Evolutionary conservation across 2,329 filamentous ascomycete genomes (phyloP), one percentile per base, ranked within the genome.

Genomic region (Fusarium chlamydosporum): DNA sequence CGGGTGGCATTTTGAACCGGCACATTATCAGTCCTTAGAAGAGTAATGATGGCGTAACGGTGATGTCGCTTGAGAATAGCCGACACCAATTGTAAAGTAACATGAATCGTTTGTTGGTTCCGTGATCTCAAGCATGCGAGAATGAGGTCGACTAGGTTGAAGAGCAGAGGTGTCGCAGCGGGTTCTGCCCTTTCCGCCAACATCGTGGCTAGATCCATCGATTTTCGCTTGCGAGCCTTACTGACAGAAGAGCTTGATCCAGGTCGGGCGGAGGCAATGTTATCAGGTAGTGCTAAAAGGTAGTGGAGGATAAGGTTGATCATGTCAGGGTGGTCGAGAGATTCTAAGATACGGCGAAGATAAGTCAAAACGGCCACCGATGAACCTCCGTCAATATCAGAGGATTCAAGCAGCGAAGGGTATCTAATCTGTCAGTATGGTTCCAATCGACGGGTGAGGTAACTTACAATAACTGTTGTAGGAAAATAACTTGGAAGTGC

Each of bases 301-400:
- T 98, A 99, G 70, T 94, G 92, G 7, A 99, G 86, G 54, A 98
- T 96, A 63, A 97, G 91, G 71, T 97, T 92, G 61, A 97, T 93
- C 82, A 99, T 91, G 75, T 98, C 94, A 9, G 93, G 92, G 76
- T 98, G 94, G 67, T 97, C 93, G 15, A 99, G 84, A 1, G 93
- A 92, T 77, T 97, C 94, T 7, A 99, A 85, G 56, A 98, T 97
- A 41, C 92, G 91, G 60, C 92, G 91, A 35, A 99, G 85, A 78
- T 99, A 98, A 3, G 94, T 97, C 67, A 98, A 84, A 13, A 99
- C 96, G 5, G 96, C 96, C 23, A 98, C 94, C 1, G 96, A 97
- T 8, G 96, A 99, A 55, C 96, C 96, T 70, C 95, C 96, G 79
- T 98, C 95, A 38, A 96, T 92, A 81, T 99, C 96, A 2, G 96